Evolutionary conservation across 2,329 filamentous ascomycete genomes (phyloP).

Genomic region (Stagonosporopsis rhizophila): DNA sequence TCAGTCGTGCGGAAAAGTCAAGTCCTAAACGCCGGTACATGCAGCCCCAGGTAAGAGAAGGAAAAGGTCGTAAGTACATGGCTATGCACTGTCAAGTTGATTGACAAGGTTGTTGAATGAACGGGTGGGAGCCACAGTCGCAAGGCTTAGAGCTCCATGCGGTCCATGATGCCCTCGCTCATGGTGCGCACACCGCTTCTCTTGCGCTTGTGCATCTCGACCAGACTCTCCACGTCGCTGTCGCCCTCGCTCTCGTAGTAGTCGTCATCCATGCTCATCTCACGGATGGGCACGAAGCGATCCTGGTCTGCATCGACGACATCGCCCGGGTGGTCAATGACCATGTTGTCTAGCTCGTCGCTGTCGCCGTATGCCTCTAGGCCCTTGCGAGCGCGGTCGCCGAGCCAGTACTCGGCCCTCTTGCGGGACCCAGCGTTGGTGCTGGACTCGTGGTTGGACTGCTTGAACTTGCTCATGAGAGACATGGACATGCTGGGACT

Average conservation of each 20-base stretch:
- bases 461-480: conserved; percentile 48
- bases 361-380: conserved; percentile 53
- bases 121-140: background rate
- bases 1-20: conserved; percentile 1
- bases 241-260: conserved; percentile 42
- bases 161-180: conserved; percentile 62
- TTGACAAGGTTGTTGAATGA: conserved; percentile 2
- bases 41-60: background rate
- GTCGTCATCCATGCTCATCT: conserved; percentile 42
- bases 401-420: conserved; percentile 87
- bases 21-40: conserved; percentile 12
- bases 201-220: conserved; percentile 44
- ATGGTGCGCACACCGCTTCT: conserved; percentile 58
- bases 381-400: conserved; percentile 64
- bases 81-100: conserved; percentile 17
- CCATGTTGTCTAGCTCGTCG: conserved; percentile 53
- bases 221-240: conserved; percentile 45
- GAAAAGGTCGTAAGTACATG: conserved; percentile 11
- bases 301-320: conserved; percentile 50
- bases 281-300: conserved; percentile 41
- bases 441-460: conserved; percentile 56
- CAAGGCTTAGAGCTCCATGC: conserved; percentile 57
- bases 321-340: conserved; percentile 49
- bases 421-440: conserved; percentile 71
- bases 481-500: conserved; percentile 58